A percentile compares a stretch with the other conserved stretches of the same genome.
These are phyloP conservation scores for Pseudogymnoascus sp. DNA, from an alignment of 2,329 filamentous ascomycete species.

Conservation along the genomic window DNA sequence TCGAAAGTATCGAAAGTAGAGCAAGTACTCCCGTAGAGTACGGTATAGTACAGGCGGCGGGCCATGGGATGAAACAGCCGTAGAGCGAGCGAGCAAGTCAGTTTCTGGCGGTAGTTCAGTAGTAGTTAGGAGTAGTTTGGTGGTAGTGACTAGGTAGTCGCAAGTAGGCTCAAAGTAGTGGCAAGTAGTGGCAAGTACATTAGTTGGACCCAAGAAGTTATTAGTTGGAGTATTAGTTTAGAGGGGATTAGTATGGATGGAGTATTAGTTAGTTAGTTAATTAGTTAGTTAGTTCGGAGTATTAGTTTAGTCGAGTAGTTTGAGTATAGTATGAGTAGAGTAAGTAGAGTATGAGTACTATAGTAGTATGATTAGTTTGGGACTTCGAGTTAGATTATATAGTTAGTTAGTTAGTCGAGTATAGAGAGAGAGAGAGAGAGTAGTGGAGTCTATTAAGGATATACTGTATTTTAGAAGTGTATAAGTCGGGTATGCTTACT, in stretches of 20 bases:
- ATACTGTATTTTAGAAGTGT: neutral
- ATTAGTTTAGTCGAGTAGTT: neutral
- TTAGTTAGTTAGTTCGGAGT: neutral
- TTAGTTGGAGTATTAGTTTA: neutral
- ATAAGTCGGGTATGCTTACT: neutral
- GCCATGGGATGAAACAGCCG: slow-evolving; percentile 7
- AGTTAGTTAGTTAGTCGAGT: neutral
- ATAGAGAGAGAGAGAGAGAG: neutral
- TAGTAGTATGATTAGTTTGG: too few relatives aligned
- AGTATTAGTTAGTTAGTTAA: neutral
- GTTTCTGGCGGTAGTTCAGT: neutral
- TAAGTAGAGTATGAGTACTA: neutral
- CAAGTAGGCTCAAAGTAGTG: neutral
- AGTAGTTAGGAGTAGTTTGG: neutral
- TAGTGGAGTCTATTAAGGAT: neutral
- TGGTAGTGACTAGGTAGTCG: neutral
- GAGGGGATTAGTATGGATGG: neutral
- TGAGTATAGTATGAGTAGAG: neutral
- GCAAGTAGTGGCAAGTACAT: neutral
- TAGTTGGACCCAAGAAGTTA: neutral
- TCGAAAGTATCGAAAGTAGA: neutral
- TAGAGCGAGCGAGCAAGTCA: slow-evolving; percentile 6
- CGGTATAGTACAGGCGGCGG: neutral
- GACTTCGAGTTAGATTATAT: too few relatives aligned
- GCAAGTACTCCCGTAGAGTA: neutral